Evolutionary conservation across 805 yeast species (phyloP), one percentile per base, ranked within the genome.

Genomic region (Saccharomycopsis sp.): DNA sequence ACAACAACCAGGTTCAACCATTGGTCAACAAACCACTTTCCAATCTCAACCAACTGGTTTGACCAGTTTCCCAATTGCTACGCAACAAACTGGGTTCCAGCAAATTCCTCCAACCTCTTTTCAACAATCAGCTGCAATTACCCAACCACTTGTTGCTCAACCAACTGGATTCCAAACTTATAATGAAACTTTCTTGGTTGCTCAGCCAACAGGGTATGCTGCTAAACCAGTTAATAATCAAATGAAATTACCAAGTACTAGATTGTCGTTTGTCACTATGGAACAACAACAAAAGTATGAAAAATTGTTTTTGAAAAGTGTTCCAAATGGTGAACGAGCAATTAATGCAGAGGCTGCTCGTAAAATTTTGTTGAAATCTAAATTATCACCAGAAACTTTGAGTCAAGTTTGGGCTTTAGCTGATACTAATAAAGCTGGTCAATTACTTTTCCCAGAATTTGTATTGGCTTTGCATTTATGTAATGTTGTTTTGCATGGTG

Each of bases 331-430:
- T 17, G 66, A 72, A 5, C 66, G 66, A 29, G 60, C 74, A 4
- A 75, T 84, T 43, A 66, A 72, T 36, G 89, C 90, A 8, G 81
- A 77, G 38, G 68, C 82, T 4, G 95, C 96, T 13, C 77, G 89
- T 54, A 80, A 78, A 50, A 81, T 90, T 48, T 69, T 90, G 54
- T 68, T 86, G 66, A 76, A 85, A 53, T 88, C 96, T 0, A 85
- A 86, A 4, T 68, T 90, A 43, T 68, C 77, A 34, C 87, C 95
- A 2, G 70, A 75, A 21, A 77, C 81, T 35, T 70, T 90, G 54
- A 90, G 90, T 2, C 86, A 78, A 54, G 83, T 90, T 50, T 90
- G 97, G 97, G 79, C 83, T 20, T 67, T 90, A 47, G 75, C 95
- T n/a, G 97, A 90, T 58, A 81, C 95, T 2, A 84, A 80, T 54